Evolutionary conservation across 192 early-diverging fungal genomes (phyloP), one percentile per base, ranked within the genome.

Genomic region (Radiomyces spectabilis): DNA sequence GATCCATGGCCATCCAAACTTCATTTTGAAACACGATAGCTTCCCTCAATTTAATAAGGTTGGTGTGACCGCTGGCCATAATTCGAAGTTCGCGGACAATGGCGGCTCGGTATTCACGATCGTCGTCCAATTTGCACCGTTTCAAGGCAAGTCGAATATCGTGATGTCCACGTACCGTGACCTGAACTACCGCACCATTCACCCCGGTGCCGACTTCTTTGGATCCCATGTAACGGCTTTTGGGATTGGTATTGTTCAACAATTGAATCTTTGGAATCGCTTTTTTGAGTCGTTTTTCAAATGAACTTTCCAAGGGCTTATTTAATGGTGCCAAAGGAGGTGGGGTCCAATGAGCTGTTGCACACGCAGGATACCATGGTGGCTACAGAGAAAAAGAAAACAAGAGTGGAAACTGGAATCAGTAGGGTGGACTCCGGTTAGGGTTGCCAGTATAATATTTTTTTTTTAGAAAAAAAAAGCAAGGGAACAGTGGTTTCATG

Each of bases 1-100:
- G 41, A 55, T 70, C 68, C 68, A 70, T 70, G 6, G 61, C 57
- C 19, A 70, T 70, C 68, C 68, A 70, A 3, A 70, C 41, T 34
- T 59, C 61, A 13, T 51, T 55, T 18, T 48, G 53, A 24, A 39
- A 64, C 10, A 63, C 30, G 12, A 61, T 39, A 15, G 53, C 57
- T 41, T 70, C 68, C 30, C 52, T 38, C 3, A 70, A 45, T 24
- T 48, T 58, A 34, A 70, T 70, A 1, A 70, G 33, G 37, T 70
- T 70, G 6, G 19, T 25, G 47, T 70, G 61, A 0, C 57, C 57
- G 24, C 30, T 47, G 8, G 61, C 51, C 68, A 70, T 70, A 5
- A 70, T 70, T 25, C 56, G 50, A 16, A 70, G 38, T 33, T 70
- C 68, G 21, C 68, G 51, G 22, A 70, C 34, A 49, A 70, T 51